Conservation (phyloP, 2,329 filamentous ascomycete species). For the Zymoseptoria pseudotritici region DNA sequence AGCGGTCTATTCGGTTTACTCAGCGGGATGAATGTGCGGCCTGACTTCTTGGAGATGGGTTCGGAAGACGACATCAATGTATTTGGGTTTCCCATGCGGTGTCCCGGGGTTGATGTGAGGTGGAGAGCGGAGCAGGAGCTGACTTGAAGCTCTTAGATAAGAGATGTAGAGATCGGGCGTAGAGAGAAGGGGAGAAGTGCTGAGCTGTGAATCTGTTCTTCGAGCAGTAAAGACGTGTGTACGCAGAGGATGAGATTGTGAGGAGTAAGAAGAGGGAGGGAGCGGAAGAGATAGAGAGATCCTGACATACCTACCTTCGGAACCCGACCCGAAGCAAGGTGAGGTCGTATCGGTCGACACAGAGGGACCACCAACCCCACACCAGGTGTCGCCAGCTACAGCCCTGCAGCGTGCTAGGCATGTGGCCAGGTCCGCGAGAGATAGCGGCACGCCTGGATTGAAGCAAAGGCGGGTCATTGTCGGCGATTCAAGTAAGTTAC, state of each 20-base stretch:
- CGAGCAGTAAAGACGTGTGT: background rate
- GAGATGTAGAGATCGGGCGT: background rate
- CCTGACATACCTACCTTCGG: background rate
- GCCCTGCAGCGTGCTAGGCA: background rate
- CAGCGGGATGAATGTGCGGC: slow-evolving; percentile 41
- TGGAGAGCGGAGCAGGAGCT: background rate
- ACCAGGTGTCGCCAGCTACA: background rate
- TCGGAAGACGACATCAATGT: slow-evolving; percentile 30
- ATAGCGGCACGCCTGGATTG: background rate
- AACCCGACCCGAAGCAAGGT: background rate
- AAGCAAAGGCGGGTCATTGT: background rate
- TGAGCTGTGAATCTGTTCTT: background rate
- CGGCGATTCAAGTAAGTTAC: background rate
- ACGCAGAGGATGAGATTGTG: background rate
- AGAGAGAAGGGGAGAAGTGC: background rate
- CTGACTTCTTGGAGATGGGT: slow-evolving; percentile 38
- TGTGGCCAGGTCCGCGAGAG: background rate
- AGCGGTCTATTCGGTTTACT: slow-evolving; percentile 33
- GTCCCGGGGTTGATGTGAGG: background rate
- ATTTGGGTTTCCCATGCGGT: background rate
- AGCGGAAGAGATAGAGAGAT: background rate
- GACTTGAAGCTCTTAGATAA: background rate
- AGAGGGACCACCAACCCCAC: background rate
- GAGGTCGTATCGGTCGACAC: background rate
- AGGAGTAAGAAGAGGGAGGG: background rate